Evolutionary conservation across 2,329 filamentous ascomycete species (phyloP), one percentile per base, ranked within the genome.

Genomic region (Xylaria hypoxylon): DNA sequence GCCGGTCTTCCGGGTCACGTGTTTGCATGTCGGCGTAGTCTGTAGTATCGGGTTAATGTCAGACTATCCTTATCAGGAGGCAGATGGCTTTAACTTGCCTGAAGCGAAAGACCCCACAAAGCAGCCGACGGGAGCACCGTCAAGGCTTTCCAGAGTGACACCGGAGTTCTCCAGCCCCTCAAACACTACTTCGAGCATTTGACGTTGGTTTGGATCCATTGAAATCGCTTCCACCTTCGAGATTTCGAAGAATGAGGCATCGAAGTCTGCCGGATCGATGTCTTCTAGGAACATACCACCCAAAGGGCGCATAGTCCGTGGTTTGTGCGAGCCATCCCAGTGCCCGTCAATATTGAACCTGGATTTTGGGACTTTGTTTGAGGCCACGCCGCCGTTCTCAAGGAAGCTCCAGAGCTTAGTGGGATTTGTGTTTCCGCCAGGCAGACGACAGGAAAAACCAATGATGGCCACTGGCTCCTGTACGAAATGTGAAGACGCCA

Each of bases 271-370:
- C 0, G 72, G 73, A 50, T 82, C 77, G 1, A 78, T 70, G 6
- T 79, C 71, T 0, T 78, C 71, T 3, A 83, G 69, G 65, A 82
- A 83, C 77, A 80, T 80, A 38, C 78, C 79, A 2, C 77, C 78
- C 0, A 65, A 70, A 0, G 73, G 75, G 1, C 76, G 73, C 68
- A 80, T 80, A 2, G 79, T 81, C 1, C 74, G 67, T 0, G 76
- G 77, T 44, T 80, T 80, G 6, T 65, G 72, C 0, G 78, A 75
- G 0, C 74, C 75, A 68, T 83, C 80, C 31, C 75, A 79, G 65
- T 79, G 81, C 0, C 76, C 77, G 0, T 74, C 33, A 1, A 80
- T 15, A 33, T 75, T 77, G 71, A 80, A 83, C 0, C 81, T 67
- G 0, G 71, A 72, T 68, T 69, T 79, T 1, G 81, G 82, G 5